Percentiles rank a stretch among this genome's conserved stretches.
Conservation (phyloP, 495 filamentous ascomycete species). For the Friedmanniomyces endolithicus region DNA sequence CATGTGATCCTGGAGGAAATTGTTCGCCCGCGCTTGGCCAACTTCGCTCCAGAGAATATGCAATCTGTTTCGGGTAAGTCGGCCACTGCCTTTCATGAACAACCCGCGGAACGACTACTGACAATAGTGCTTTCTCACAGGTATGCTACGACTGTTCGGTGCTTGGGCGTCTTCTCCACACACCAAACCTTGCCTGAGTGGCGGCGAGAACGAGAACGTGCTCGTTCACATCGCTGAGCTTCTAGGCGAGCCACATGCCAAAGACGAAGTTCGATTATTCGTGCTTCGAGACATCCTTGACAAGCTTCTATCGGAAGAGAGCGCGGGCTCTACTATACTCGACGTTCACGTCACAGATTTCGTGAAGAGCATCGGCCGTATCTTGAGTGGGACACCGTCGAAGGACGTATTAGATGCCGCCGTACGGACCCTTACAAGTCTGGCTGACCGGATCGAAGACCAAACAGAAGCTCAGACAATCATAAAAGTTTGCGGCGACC, state of each 20-base stretch:
- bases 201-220: slow-evolving; percentile 46
- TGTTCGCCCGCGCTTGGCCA: slow-evolving; percentile 62
- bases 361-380: slow-evolving; percentile 43
- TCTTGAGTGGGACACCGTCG: slow-evolving; percentile 43
- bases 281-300: slow-evolving; percentile 60
- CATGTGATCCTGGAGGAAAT: slow-evolving; percentile 57
- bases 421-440: slow-evolving; percentile 59
- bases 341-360: slow-evolving; percentile 3
- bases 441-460: slow-evolving; percentile 61
- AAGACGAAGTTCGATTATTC: slow-evolving; percentile 79
- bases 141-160: slow-evolving; percentile 59
- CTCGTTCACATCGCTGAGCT: slow-evolving; percentile 59
- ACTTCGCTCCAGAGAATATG: slow-evolving; percentile 73
- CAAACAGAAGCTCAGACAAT: slow-evolving; percentile 59
- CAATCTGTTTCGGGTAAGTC: slow-evolving; percentile 65
- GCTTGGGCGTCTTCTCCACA: slow-evolving; percentile 61
- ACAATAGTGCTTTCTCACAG: background rate
- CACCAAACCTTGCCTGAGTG: slow-evolving; percentile 54
- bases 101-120: background rate
- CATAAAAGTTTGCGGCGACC: slow-evolving; percentile 48
- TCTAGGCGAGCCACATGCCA: slow-evolving; percentile 58
- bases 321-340: background rate
- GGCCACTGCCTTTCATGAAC: background rate
- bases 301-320: slow-evolving; percentile 38
- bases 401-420: slow-evolving; percentile 62